A percentile compares a stretch with the other conserved stretches of the same genome.
phyloP scores from a whole-genome alignment of 202 grass and related monocot genomes.

The Panicum virgatum region DNA sequence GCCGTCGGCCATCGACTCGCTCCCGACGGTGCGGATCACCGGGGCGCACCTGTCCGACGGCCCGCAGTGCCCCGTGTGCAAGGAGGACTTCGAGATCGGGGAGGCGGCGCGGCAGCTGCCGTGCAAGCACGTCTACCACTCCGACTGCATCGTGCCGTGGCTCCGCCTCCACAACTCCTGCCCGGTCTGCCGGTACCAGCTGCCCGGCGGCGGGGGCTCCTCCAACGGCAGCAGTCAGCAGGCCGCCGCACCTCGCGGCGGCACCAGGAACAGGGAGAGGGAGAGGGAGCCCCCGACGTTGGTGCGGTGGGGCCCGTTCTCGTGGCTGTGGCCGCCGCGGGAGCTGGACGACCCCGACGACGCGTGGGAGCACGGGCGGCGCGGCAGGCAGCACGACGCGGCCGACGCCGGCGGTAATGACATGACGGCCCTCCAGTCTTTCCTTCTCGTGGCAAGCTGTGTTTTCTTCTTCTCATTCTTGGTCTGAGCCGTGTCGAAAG shows the following conservation, averaged over 20 bases:
- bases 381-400: conserved; percentile 41
- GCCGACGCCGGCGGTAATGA: conserved; percentile 72
- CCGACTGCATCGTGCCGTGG: conserved; percentile 95
- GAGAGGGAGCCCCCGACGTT: conserved; percentile 29
- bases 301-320: conserved; percentile 63
- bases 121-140: conserved; percentile 97
- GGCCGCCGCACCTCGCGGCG: background rate
- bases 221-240: background rate
- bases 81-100: conserved; percentile 90
- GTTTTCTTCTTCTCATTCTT: conserved; percentile 60
- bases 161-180: conserved; percentile 95
- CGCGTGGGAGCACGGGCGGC: conserved; percentile 49
- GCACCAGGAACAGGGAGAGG: background rate
- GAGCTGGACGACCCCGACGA: conserved; percentile 37
- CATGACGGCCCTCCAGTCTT: conserved; percentile 56
- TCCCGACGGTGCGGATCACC: conserved; percentile 77
- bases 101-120: conserved; percentile 88
- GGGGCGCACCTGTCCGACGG: conserved; percentile 64
- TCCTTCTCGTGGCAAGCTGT: conserved; percentile 58
- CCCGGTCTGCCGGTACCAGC: conserved; percentile 84
- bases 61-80: conserved; percentile 96
- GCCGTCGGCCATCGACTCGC: conserved; percentile 70
- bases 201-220: conserved; percentile 23
- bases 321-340: conserved; percentile 53
- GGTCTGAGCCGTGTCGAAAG: conserved; percentile 10